These are phyloP conservation scores for Symbiotaphrina buchneri DNA, from an alignment of 495 filamentous ascomycete genomes.

Conservation along the genomic window DNA sequence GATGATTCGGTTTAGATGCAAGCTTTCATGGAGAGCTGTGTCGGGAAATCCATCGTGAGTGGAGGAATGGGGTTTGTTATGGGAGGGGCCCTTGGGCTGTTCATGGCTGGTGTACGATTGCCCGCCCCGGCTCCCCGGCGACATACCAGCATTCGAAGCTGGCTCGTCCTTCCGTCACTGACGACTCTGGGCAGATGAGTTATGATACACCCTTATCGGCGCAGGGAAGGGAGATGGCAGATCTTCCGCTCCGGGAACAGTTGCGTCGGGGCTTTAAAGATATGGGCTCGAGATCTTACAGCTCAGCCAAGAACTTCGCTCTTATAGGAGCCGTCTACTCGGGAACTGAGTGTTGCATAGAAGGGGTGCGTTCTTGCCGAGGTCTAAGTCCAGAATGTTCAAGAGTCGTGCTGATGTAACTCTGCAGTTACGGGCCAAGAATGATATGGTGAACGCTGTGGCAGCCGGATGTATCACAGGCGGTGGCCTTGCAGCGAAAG, in stretches of 20 bases:
- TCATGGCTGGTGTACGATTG: slow-evolving; percentile 68
- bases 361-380: slow-evolving; percentile 26
- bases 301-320: slow-evolving; percentile 86
- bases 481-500: slow-evolving; percentile 60
- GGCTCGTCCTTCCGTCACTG: slow-evolving; percentile 1
- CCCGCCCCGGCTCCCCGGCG: neutral
- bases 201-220: slow-evolving; percentile 65
- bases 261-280: slow-evolving; percentile 70
- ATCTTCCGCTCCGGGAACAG: slow-evolving; percentile 64
- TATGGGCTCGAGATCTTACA: slow-evolving; percentile 69
- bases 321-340: slow-evolving; percentile 73
- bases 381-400: neutral
- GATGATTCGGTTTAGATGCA: slow-evolving; percentile 35
- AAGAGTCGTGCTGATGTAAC: neutral
- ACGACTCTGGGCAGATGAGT: slow-evolving; percentile 38
- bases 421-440: slow-evolving; percentile 51
- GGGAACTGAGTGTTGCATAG: slow-evolving; percentile 89
- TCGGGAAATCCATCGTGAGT: slow-evolving; percentile 57
- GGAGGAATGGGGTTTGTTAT: slow-evolving; percentile 79
- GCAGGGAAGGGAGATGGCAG: slow-evolving; percentile 34
- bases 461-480: slow-evolving; percentile 82
- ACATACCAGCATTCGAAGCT: neutral
- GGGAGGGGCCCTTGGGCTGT: slow-evolving; percentile 79
- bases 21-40: slow-evolving; percentile 71
- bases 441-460: slow-evolving; percentile 76